Evolutionary conservation across 768 basidiomycete genomes (phyloP).

Genomic region (Mycena vitilis): DNA sequence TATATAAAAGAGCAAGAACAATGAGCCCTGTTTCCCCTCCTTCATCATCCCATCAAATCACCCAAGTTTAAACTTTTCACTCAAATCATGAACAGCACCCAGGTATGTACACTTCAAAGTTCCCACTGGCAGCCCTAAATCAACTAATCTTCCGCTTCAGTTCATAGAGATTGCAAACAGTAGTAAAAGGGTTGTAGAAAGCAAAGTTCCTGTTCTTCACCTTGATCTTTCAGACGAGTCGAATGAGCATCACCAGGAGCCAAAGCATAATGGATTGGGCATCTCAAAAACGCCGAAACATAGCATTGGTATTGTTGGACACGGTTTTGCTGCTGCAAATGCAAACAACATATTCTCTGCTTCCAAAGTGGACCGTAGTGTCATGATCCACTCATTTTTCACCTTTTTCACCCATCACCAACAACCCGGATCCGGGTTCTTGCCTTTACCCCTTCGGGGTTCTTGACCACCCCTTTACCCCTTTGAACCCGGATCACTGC

Average conservation of each 20-base stretch:
- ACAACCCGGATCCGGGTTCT: too few relatives aligned
- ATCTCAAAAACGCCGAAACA: slow-evolving; percentile 2
- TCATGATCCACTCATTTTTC: too few relatives aligned
- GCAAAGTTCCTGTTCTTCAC: background rate
- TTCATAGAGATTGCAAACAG: slow-evolving; percentile 3
- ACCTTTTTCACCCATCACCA: too few relatives aligned
- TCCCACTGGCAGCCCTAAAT: background rate
- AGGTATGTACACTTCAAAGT: background rate
- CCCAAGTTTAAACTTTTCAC: background rate
- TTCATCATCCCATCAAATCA: slow-evolving; percentile 8
- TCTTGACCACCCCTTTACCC: too few relatives aligned
- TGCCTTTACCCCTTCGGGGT: too few relatives aligned
- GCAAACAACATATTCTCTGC: background rate
- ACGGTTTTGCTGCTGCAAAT: background rate
- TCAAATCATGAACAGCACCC: slow-evolving; percentile 2
- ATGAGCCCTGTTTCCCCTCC: background rate
- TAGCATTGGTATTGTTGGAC: background rate
- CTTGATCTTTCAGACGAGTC: background rate
- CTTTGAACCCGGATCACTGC: too few relatives aligned
- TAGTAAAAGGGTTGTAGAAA: slow-evolving; percentile 13
- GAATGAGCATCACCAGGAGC: slow-evolving; percentile 1
- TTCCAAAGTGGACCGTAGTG: background rate
- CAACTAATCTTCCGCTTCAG: background rate
- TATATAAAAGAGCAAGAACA: slow-evolving; percentile 9
- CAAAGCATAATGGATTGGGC: slow-evolving; percentile 2